Conservation (phyloP, 306 rosid species). For the Prinsepia uniflora region DNA sequence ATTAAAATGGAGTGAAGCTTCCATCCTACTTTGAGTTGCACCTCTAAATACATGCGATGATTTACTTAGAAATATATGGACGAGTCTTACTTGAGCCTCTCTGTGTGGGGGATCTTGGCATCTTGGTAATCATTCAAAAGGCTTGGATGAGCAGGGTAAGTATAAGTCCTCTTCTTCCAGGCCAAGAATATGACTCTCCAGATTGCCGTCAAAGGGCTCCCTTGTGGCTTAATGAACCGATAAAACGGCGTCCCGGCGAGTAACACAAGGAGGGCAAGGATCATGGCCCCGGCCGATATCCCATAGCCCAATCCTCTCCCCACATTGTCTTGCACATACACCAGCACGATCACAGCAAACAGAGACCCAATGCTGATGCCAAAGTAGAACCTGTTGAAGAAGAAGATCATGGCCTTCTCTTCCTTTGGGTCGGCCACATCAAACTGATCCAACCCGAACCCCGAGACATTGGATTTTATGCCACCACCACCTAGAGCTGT, state of each 20-base stretch:
- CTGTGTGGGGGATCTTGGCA: slow-evolving; percentile 61
- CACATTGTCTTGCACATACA: slow-evolving; percentile 76
- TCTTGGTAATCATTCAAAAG: slow-evolving; percentile 57
- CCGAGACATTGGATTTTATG: slow-evolving; percentile 86
- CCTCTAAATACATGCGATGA: not conserved
- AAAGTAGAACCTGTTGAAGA: slow-evolving; percentile 94
- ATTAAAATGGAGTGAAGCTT: too few species aligned
- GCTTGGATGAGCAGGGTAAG: slow-evolving; percentile 54
- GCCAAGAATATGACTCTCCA: slow-evolving; percentile 87
- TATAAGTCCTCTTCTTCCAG: slow-evolving; percentile 62
- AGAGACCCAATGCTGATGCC: slow-evolving; percentile 77
- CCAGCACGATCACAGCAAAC: slow-evolving; percentile 70
- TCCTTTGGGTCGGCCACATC: slow-evolving; percentile 63
- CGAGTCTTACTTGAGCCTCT: slow-evolving; percentile 50
- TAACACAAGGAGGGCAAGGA: slow-evolving; percentile 48
- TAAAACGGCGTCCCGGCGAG: slow-evolving; percentile 62
- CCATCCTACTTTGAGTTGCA: too few species aligned
- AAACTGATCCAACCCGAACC: slow-evolving; percentile 82
- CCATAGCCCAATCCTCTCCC: slow-evolving; percentile 94
- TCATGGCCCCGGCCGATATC: slow-evolving; percentile 74
- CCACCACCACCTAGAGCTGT: slow-evolving; percentile 86
- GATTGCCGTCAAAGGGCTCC: slow-evolving; percentile 78
- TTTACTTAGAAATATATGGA: not conserved
- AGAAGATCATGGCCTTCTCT: slow-evolving; percentile 77
- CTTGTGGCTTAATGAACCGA: slow-evolving; percentile 66